phyloP scores from a whole-genome alignment of 2,329 filamentous ascomycete species.

The Drechslerella dactyloides region DNA sequence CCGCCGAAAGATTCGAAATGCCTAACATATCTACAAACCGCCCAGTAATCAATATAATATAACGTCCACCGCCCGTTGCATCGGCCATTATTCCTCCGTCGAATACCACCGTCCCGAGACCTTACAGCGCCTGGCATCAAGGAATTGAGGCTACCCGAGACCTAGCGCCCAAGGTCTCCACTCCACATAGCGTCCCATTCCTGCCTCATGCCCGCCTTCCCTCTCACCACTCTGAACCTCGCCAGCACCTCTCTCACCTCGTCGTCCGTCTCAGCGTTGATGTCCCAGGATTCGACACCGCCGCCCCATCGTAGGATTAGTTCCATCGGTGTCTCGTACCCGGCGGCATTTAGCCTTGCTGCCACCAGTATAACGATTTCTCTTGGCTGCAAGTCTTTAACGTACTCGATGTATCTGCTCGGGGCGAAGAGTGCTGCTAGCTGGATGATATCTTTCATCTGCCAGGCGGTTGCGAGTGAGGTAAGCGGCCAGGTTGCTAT shows the following conservation, averaged over 20 bases:
- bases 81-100: too few species aligned
- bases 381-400: conserved; percentile 31
- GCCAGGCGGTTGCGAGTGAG: conserved; percentile 37
- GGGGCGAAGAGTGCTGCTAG: conserved; percentile 41
- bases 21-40: too few species aligned
- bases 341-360: conserved; percentile 28
- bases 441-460: conserved; percentile 44
- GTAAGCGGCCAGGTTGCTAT: conserved; percentile 41
- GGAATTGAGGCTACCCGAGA: too few species aligned
- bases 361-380: conserved; percentile 45
- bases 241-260: conserved; percentile 45
- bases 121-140: too few species aligned
- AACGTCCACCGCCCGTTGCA: too few species aligned
- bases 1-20: too few species aligned
- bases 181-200: conserved; percentile 47
- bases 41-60: too few species aligned
- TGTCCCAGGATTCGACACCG: conserved; percentile 28
- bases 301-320: conserved; percentile 37
- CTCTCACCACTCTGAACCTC: conserved; percentile 26
- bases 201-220: conserved; percentile 36
- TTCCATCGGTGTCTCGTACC: conserved; percentile 30
- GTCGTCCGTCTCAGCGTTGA: conserved; percentile 47
- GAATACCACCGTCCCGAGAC: too few species aligned
- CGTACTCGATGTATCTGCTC: conserved; percentile 31
- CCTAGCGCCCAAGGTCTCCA: conserved; percentile 34